phyloP scores from a whole-genome alignment of 192 early-diverging fungal species.

The Chytriomyces hyalinus region DNA sequence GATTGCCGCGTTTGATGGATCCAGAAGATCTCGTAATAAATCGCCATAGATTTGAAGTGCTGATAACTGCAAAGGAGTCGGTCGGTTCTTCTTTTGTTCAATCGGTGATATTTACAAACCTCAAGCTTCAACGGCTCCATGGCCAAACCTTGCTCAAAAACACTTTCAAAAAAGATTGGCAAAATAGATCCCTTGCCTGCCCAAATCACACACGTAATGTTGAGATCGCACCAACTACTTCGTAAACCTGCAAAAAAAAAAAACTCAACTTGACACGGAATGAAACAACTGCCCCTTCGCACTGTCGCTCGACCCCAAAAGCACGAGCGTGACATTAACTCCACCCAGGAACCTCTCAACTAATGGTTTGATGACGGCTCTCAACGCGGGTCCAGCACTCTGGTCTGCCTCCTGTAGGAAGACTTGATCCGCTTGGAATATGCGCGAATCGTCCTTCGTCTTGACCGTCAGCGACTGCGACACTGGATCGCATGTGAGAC shows the following conservation, averaged over 20 bases:
- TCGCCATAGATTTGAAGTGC: not conserved
- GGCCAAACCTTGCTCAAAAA: too few species aligned
- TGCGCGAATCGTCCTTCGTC: too few species aligned
- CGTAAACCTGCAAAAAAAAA: too few species aligned
- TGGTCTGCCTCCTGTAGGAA: not conserved
- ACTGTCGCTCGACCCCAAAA: constrained; percentile 20
- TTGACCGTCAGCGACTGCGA: not conserved
- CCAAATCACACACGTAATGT: too few species aligned
- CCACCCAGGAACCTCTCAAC: constrained; percentile 19
- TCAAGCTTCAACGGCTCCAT: too few species aligned
- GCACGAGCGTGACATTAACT: constrained; percentile 17
- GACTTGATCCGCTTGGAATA: constrained; percentile 23
- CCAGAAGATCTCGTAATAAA: not conserved
- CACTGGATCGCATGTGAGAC: not conserved
- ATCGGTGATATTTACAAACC: too few species aligned
- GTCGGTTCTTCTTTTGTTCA: too few species aligned
- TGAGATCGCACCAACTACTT: too few species aligned
- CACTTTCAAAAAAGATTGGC: too few species aligned
- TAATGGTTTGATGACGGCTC: not conserved
- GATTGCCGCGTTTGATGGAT: not conserved
- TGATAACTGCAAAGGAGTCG: not conserved
- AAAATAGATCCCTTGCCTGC: too few species aligned
- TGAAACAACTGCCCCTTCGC: constrained; percentile 17
- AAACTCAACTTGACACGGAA: not conserved
- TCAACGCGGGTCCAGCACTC: not conserved